Percentiles rank a stretch among this genome's conserved stretches.
Conservation (phyloP, 139 green algal species). For the Mesostigma viride region DNA sequence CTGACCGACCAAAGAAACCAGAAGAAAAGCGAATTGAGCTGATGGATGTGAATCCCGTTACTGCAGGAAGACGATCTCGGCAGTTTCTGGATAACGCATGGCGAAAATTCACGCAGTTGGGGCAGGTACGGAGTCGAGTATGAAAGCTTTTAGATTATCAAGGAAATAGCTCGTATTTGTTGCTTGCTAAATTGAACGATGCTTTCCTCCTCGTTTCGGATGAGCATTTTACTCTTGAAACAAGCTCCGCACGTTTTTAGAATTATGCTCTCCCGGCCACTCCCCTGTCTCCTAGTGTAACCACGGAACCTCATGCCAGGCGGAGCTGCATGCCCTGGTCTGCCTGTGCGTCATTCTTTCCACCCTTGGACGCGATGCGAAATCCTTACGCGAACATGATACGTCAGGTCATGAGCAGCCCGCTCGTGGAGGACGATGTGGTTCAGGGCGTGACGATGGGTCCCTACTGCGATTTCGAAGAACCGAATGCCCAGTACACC, state of each 20-base stretch:
- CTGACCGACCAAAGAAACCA: no score
- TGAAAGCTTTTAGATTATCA: background rate
- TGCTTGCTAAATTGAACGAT: slow-evolving; percentile 5
- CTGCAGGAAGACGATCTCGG: slow-evolving; percentile 17
- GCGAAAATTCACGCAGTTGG: slow-evolving; percentile 20
- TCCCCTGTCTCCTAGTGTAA: no score
- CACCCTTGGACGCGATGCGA: no score
- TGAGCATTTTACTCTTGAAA: no score
- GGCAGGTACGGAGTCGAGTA: slow-evolving; percentile 14
- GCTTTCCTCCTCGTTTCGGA: background rate
- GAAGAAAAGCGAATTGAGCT: no score
- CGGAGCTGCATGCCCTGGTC: no score
- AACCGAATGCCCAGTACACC: slow-evolving; percentile 40
- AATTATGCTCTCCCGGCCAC: no score
- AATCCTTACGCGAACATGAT: no score
- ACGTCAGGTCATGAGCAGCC: background rate
- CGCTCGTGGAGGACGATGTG: background rate
- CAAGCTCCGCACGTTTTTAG: no score
- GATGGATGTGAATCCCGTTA: slow-evolving; percentile 32
- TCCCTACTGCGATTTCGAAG: background rate
- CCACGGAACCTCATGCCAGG: no score
- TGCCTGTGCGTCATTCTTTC: no score
- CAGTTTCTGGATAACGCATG: slow-evolving; percentile 35
- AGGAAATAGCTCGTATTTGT: background rate
- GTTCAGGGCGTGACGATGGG: background rate